These are phyloP conservation scores for Gleditsia sinensis DNA, from an alignment of 306 rosid species.

Conservation along the genomic window DNA sequence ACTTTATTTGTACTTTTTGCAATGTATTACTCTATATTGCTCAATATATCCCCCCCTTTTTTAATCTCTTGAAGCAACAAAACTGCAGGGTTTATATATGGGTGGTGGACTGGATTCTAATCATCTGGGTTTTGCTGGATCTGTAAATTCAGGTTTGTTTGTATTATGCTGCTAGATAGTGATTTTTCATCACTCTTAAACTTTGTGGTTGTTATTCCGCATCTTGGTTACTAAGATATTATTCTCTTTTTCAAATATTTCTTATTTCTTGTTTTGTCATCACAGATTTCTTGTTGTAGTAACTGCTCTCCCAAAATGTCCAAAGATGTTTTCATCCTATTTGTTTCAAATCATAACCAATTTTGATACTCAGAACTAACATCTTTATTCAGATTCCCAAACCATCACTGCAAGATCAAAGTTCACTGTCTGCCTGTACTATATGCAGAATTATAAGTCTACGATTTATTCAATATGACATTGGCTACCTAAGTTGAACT, in stretches of 20 bases:
- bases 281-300: constrained; percentile 14
- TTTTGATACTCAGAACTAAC: background rate
- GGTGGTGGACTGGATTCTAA: constrained; percentile 66
- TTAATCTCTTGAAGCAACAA: constrained; percentile 31
- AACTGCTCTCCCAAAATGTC: background rate
- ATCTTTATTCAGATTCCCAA: constrained; percentile 7
- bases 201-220: constrained; percentile 2
- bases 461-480: constrained; percentile 3
- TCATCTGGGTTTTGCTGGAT: constrained; percentile 64
- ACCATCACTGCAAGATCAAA: constrained; percentile 1
- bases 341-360: background rate
- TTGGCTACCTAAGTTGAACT: constrained; percentile 4
- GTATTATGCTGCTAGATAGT: constrained; percentile 26
- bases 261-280: no score
- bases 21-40: constrained; percentile 8
- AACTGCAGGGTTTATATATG: constrained; percentile 72
- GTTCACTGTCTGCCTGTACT: background rate
- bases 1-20: constrained; percentile 29
- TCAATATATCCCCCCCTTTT: background rate
- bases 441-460: constrained; percentile 9
- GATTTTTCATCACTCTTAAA: constrained; percentile 7
- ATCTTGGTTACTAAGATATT: background rate
- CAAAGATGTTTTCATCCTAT: background rate
- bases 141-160: constrained; percentile 77
- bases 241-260: background rate